Percentiles rank a stretch among this genome's conserved stretches.
phyloP scores from a whole-genome alignment of 345 rosid genomes.

The Eucalyptus cladocalyx region DNA sequence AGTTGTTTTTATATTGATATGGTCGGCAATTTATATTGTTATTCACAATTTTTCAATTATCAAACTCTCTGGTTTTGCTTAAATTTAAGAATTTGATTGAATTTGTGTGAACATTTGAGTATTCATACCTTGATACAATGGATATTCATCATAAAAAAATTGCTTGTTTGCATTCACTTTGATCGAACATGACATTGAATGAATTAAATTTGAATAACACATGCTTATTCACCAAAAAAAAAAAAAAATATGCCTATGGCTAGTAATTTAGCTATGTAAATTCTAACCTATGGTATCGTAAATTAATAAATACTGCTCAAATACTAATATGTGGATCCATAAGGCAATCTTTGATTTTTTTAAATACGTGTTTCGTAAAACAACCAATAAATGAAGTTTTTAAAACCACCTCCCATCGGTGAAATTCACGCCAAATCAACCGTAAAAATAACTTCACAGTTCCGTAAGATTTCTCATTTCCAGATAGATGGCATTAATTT shows the following conservation, averaged over 20 bases:
- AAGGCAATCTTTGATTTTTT: neutral
- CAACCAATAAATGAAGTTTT: neutral
- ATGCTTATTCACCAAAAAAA: no score
- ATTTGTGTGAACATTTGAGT: neutral
- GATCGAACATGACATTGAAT: neutral
- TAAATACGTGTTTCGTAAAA: neutral
- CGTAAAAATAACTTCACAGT: neutral
- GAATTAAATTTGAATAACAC: no score
- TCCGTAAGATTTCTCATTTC: neutral
- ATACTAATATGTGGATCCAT: fast-evolving
- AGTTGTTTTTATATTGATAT: neutral
- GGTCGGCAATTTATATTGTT: neutral
- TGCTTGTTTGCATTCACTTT: neutral
- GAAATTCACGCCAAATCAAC: neutral
- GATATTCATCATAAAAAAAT: neutral
- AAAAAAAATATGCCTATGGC: no score
- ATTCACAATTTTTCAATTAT: fast-evolving
- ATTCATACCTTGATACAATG: neutral
- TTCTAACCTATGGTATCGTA: neutral
- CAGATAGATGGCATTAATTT: neutral
- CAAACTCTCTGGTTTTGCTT: neutral
- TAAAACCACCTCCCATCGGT: fast-evolving
- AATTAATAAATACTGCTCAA: neutral
- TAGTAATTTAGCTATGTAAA: neutral
- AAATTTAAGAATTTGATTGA: neutral